Evolutionary conservation across 768 basidiomycete genomes (phyloP).

Genomic region (Mycena galopus): DNA sequence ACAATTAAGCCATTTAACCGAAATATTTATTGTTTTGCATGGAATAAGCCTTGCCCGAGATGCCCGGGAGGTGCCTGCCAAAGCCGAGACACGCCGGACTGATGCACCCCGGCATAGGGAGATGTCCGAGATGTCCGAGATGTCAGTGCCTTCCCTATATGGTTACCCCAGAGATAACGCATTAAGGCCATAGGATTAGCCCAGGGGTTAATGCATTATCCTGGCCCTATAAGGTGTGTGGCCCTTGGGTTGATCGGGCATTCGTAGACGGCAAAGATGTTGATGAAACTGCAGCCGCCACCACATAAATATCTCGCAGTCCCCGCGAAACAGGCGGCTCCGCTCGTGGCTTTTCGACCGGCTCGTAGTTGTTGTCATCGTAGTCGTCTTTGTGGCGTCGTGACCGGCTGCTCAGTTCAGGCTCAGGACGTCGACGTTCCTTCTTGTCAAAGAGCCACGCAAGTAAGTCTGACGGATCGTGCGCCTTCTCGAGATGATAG

Average conservation of each 20-base stretch:
- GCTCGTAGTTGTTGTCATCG: constrained; percentile 32
- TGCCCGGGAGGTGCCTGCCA: too few relatives aligned
- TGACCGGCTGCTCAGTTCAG: constrained; percentile 34
- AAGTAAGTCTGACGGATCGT: constrained; percentile 68
- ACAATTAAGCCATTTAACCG: too few relatives aligned
- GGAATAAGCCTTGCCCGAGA: too few relatives aligned
- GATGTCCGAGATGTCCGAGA: too few relatives aligned
- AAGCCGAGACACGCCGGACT: too few relatives aligned
- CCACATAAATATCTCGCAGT: constrained; percentile 55
- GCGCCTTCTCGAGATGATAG: constrained; percentile 74
- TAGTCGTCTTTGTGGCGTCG: constrained; percentile 33
- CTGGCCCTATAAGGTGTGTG: too few relatives aligned
- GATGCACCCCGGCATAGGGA: too few relatives aligned
- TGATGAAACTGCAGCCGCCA: constrained; percentile 40
- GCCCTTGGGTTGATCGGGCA: constrained; percentile 29
- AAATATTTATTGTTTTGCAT: too few relatives aligned
- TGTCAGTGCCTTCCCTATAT: too few relatives aligned
- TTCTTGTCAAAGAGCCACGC: constrained; percentile 74
- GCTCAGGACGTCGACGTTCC: constrained; percentile 56
- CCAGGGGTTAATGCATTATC: too few relatives aligned
- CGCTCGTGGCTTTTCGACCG: constrained; percentile 21
- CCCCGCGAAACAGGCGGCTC: constrained; percentile 43
- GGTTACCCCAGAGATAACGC: too few relatives aligned
- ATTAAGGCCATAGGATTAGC: too few relatives aligned
- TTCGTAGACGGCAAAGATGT: constrained; percentile 15